Percentiles rank a stretch among this genome's conserved stretches.
These are phyloP conservation scores for Basidioascus undulatus DNA, from an alignment of 768 basidiomycete species.

Conservation along the genomic window DNA sequence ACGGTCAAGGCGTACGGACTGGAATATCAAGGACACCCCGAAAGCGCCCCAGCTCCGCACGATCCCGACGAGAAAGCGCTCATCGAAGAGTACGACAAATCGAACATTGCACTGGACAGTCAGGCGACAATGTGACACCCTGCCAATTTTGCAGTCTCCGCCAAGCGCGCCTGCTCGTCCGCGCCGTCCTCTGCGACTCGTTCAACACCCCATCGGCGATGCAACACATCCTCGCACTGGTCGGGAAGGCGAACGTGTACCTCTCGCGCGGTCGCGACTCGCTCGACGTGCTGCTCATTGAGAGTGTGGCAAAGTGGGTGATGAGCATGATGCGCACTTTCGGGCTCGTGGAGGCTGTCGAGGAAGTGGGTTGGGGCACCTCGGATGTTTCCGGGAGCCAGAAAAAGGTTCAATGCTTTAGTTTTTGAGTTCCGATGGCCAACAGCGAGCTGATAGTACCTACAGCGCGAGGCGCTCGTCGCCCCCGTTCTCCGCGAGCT, in stretches of 20 bases:
- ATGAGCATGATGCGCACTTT: conserved; percentile 27
- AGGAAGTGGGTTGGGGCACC: conserved; percentile 32
- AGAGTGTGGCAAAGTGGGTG: conserved; percentile 27
- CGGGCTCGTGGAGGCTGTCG: conserved; percentile 25
- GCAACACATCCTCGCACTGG: conserved; percentile 47
- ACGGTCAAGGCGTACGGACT: conserved; percentile 54
- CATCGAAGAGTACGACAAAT: conserved; percentile 36
- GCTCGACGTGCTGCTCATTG: conserved; percentile 31
- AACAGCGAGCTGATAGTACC: too few species aligned
- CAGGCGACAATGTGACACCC: not conserved
- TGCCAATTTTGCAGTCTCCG: conserved; percentile 31
- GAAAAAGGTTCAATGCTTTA: too few species aligned
- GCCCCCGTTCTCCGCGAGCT: too few species aligned
- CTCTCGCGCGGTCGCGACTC: conserved; percentile 23
- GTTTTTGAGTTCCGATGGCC: too few species aligned
- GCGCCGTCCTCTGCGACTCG: conserved; percentile 73
- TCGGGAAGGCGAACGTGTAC: conserved; percentile 70
- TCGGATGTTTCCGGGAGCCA: too few species aligned
- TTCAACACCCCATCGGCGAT: conserved; percentile 84
- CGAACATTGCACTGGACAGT: conserved; percentile 5
- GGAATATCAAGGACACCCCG: conserved; percentile 21
- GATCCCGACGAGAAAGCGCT: conserved; percentile 39
- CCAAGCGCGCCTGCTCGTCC: conserved; percentile 50
- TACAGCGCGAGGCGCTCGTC: too few species aligned
- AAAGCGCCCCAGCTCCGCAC: conserved; percentile 19